phyloP scores from a whole-genome alignment of 176 grass and related monocot species.

The Ensete glaucum region DNA sequence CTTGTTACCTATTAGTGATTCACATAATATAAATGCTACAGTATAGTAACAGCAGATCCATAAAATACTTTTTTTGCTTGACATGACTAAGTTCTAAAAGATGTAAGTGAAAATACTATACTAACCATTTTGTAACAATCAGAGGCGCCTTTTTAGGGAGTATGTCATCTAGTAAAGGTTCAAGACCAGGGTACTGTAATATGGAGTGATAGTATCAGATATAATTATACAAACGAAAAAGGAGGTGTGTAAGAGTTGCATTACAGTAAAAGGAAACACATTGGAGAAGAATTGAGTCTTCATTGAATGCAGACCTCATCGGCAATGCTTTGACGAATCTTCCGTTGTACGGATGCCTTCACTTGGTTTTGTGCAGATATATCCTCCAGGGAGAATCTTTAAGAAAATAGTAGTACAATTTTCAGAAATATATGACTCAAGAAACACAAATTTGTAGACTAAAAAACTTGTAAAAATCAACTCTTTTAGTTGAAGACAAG shows the following conservation, averaged over 20 bases:
- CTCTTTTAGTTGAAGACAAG: too few relatives aligned
- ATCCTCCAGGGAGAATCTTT: slow-evolving; percentile 83
- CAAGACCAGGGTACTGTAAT: slow-evolving; percentile 77
- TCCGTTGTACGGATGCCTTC: slow-evolving; percentile 80
- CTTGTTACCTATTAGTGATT: too few relatives aligned
- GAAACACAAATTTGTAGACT: background rate
- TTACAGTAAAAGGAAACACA: background rate
- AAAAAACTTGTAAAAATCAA: too few relatives aligned
- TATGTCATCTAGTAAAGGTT: slow-evolving; percentile 81
- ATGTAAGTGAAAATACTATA: background rate
- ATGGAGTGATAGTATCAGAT: background rate
- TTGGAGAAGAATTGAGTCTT: background rate
- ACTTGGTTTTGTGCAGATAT: slow-evolving; percentile 98
- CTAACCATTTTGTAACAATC: slow-evolving; percentile 88
- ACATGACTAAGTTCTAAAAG: slow-evolving; percentile 1
- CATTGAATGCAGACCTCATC: slow-evolving; percentile 44
- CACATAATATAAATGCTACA: too few relatives aligned
- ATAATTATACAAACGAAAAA: background rate
- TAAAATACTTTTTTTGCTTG: slow-evolving; percentile 1
- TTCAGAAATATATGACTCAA: background rate
- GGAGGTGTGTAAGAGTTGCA: background rate
- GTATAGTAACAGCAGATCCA: background rate
- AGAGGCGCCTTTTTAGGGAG: slow-evolving; percentile 87
- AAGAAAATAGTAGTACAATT: background rate
- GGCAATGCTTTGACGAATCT: slow-evolving; percentile 80